Conservation (phyloP, 1,284 basidiomycete species). For the Apiotrichum mycotoxinovorans region DNA sequence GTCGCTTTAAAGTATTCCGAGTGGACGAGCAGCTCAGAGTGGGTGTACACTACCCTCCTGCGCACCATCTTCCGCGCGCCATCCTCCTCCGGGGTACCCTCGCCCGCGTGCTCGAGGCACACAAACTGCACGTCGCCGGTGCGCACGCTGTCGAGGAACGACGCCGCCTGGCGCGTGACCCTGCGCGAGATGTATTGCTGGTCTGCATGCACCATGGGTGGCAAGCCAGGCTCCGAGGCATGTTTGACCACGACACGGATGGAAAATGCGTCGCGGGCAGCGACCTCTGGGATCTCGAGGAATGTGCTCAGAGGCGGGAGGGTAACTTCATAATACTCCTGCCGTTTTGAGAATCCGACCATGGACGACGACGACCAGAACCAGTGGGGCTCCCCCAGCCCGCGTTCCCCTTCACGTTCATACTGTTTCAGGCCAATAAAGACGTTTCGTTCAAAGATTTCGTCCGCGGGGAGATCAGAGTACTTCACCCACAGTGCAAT, state of each 20-base stretch:
- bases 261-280: constrained; percentile 62
- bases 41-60: constrained; percentile 65
- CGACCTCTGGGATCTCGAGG: constrained; percentile 59
- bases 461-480: constrained; percentile 14
- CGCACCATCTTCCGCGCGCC: constrained; percentile 14
- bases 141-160: constrained; percentile 27
- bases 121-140: constrained; percentile 63
- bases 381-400: constrained; percentile 66
- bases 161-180: constrained; percentile 17
- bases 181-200: constrained; percentile 32
- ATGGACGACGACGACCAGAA: constrained; percentile 67
- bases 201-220: constrained; percentile 60
- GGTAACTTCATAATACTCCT: constrained; percentile 68
- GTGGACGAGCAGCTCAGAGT: constrained; percentile 67
- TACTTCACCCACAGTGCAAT: constrained; percentile 21
- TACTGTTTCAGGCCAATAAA: constrained; percentile 68
- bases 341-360: constrained; percentile 64
- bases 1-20: constrained; percentile 77
- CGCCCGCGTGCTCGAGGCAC: constrained; percentile 57
- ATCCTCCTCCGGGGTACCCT: not conserved
- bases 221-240: constrained; percentile 53
- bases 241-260: constrained; percentile 62
- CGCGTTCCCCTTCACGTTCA: constrained; percentile 59
- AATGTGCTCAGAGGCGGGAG: constrained; percentile 63
- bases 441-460: constrained; percentile 62